Evolutionary conservation across 768 basidiomycete species (phyloP), one percentile per base, ranked within the genome.

Genomic region (Aureoboletus auriporus): DNA sequence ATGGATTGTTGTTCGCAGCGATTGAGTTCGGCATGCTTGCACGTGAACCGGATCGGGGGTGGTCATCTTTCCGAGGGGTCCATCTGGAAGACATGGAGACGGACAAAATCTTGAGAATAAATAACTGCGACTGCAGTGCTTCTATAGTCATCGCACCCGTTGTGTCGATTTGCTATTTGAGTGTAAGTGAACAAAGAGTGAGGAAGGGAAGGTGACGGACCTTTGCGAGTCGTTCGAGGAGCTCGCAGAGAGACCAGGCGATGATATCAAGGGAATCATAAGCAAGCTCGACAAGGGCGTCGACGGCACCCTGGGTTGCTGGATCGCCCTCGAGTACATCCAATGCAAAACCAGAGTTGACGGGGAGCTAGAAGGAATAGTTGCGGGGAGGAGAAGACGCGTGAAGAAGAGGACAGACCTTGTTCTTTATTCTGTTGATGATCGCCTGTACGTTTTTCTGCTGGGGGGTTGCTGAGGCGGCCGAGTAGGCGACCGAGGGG

Each of bases 101-200:
- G 0, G 85, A 77, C 11, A 95, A 67, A 20, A 93, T 82, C 68
- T 93, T 91, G 58, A 93, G 75, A 34, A 94, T 69, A 57, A 89
- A 90, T 2, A 94, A 73, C 63, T 93, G 89, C 0, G 92, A 93
- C 61, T 94, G 91, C 5, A 93, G 75, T 37, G 85, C 78, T 47
- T 91, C 86, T 14, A 89, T 72, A 3, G 83, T 72, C 48, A 78
- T 69, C 46, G 73, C 70, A 2, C 79, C 80, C 23, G 73, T 68
- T 12, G 67, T 53, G 57, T 82, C 79, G 51, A 73, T 70, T 71
- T 82, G 84, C 76, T 84, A 56, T 50, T 51, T 42, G 38, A 44
- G 43, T 39, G 45, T 38, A 41, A 39, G 51, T 64, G 54, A 59
- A 58, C 27, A 41, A 37, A 10, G 23, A 27, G 37, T 39, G 46